Evolutionary conservation across 805 yeast genomes (phyloP), one percentile per base, ranked within the genome.

Genomic region (Suhomyces sp.): DNA sequence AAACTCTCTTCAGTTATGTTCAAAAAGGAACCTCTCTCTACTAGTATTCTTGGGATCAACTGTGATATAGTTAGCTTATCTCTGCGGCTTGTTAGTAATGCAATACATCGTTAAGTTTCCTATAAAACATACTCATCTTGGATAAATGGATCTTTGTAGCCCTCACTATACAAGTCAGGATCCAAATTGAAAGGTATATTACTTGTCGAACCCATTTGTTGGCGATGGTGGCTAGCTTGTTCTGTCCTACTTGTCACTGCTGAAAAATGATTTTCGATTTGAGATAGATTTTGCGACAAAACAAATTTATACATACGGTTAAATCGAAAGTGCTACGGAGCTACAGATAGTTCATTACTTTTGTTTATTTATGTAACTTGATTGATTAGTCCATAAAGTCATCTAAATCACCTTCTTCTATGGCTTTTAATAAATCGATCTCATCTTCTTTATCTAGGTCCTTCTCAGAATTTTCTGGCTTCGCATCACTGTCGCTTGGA

Each of bases 1-100:
- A 87, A 64, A 13, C 73, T 67, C 5, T 77, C 82, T 62, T 87
- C 92, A 3, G 87, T 78, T 3, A 87, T 63, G 45, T 79, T 71
- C 21, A 78, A 63, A 56, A 87, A 86, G 19, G 87, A 76, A 35
- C 85, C 83, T 22, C 86, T 68, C 59, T 86, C 87, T 27, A 69
- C 68, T 43, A 85, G 70, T 29, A 85, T 82, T 39, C 81, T 69
- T 4, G 87, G 87, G 22, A 86, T 80, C 33, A 85, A 62, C 57
- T 83, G 84, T 15, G 75, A 72, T 31, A 85, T 61, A 0, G 82
- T 68, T 54, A 82, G 68, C 43, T 74, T 63, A 48, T 74, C 75
- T 55, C 74, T 69, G 37, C 7, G 24, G 7, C 13, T n/a, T 27
- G 63, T 60, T 60, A 60, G 57, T 49, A 33, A 15, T 22, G 22